Conservation (phyloP, 495 filamentous ascomycete species). For the Aspergillus ostianus region DNA sequence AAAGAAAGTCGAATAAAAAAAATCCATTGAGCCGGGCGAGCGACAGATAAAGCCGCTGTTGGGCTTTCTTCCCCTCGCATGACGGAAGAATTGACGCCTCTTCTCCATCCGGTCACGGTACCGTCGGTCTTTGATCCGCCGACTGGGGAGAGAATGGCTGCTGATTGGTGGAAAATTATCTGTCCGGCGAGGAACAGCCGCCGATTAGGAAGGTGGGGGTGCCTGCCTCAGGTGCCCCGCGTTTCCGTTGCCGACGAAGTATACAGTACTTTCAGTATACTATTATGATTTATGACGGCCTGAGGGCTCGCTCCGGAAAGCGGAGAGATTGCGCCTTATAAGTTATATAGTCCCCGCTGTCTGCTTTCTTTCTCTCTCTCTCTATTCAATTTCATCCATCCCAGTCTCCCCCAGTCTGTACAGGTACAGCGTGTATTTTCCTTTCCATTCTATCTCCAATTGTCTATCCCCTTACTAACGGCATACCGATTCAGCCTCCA, state of each 20-base stretch:
- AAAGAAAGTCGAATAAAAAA: conserved; percentile 9
- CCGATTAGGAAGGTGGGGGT: conserved; percentile 7
- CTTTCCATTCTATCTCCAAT: background rate
- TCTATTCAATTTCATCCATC: background rate
- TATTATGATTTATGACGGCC: background rate
- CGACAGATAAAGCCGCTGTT: conserved; percentile 13
- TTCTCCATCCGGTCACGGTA: background rate
- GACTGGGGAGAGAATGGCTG: background rate
- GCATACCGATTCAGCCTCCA: background rate
- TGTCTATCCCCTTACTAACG: background rate
- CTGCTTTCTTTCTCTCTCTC: background rate
- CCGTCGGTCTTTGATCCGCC: conserved; percentile 7
- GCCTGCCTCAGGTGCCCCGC: background rate
- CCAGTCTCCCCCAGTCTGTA: background rate
- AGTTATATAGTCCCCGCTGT: background rate
- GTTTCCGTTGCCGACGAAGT: background rate
- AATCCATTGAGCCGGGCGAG: background rate
- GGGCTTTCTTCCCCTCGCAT: background rate
- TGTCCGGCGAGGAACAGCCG: background rate
- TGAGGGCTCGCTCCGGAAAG: background rate
- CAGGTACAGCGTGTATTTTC: background rate
- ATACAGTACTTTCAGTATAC: too few species aligned
- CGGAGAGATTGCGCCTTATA: background rate
- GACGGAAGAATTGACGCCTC: conserved; percentile 26
- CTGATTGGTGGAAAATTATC: conserved; percentile 19